A percentile compares a stretch with the other conserved stretches of the same genome.
Evolutionary conservation across 768 basidiomycete genomes (phyloP).

Genomic region (Kwoniella shandongensis): DNA sequence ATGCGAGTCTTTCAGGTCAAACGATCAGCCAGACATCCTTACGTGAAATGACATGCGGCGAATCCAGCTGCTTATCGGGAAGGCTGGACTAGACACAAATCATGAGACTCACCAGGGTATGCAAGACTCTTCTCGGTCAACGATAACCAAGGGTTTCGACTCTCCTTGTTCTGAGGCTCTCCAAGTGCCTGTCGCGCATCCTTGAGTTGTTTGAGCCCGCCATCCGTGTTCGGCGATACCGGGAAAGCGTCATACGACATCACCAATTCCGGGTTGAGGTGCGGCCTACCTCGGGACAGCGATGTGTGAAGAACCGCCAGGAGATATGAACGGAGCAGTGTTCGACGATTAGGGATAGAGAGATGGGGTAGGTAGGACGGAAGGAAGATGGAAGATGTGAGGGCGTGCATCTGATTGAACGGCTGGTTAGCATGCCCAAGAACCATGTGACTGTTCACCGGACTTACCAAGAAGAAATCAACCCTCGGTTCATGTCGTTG

Average conservation of each 20-base stretch:
- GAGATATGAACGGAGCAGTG: constrained; percentile 32
- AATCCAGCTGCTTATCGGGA: no score
- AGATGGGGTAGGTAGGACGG: constrained; percentile 31
- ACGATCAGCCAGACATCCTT: constrained; percentile 10
- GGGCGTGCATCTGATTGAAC: constrained; percentile 36
- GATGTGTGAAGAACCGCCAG: constrained; percentile 26
- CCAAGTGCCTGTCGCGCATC: constrained; percentile 6
- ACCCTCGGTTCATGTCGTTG: constrained; percentile 26
- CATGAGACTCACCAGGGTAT: constrained; percentile 28
- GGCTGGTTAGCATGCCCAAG: not conserved
- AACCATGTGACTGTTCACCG: not conserved
- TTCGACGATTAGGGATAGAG: constrained; percentile 23
- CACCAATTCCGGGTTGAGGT: constrained; percentile 26
- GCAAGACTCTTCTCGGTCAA: constrained; percentile 32
- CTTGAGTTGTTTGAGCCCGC: not conserved
- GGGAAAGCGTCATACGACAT: constrained; percentile 30
- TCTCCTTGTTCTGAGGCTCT: constrained; percentile 16
- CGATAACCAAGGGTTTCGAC: constrained; percentile 33
- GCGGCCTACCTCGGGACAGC: constrained; percentile 31
- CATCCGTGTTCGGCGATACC: constrained; percentile 16
- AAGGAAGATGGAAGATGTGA: constrained; percentile 43
- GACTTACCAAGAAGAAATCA: constrained; percentile 47
- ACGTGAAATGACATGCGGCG: no score
- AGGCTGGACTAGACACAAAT: no score
- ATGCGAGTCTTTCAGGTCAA: constrained; percentile 49